Evolutionary conservation across 2,329 filamentous ascomycete species (phyloP).

Genomic region (Hypomyces rosellus): DNA sequence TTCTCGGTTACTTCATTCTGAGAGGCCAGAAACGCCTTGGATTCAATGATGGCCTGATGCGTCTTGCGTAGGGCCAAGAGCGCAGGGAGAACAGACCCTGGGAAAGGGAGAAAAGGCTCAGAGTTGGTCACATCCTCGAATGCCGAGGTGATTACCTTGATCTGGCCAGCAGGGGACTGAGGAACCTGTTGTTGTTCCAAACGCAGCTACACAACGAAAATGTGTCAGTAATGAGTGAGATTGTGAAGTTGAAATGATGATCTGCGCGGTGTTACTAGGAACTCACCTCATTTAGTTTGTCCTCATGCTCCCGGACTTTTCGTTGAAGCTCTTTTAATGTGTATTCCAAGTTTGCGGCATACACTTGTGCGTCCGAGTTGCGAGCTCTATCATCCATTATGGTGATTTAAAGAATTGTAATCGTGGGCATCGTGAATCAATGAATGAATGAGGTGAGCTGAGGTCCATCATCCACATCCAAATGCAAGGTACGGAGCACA

Average conservation of each 20-base stretch:
- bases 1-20: slow-evolving; percentile 38
- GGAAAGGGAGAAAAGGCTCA: slow-evolving; percentile 59
- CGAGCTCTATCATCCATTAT: slow-evolving; percentile 21
- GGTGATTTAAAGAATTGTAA: background rate
- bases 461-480: background rate
- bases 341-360: slow-evolving; percentile 51
- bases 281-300: slow-evolving; percentile 40
- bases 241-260: too few relatives aligned
- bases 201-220: slow-evolving; percentile 20
- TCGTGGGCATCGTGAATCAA: background rate
- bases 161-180: slow-evolving; percentile 25
- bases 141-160: slow-evolving; percentile 51
- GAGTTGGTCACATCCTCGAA: slow-evolving; percentile 57
- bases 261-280: background rate
- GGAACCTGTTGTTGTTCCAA: slow-evolving; percentile 17
- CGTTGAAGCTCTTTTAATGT: slow-evolving; percentile 62
- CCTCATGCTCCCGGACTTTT: slow-evolving; percentile 48
- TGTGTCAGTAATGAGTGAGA: background rate
- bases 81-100: slow-evolving; percentile 62
- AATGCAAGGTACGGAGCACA: background rate
- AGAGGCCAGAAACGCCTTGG: slow-evolving; percentile 49
- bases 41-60: slow-evolving; percentile 57
- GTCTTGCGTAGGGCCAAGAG: slow-evolving; percentile 65
- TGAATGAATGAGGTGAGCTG: background rate
- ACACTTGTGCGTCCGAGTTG: slow-evolving; percentile 21